Evolutionary conservation across 208 protist genomes (phyloP), one percentile per base, ranked within the genome.

Genomic region (Crithidia brevicula): DNA sequence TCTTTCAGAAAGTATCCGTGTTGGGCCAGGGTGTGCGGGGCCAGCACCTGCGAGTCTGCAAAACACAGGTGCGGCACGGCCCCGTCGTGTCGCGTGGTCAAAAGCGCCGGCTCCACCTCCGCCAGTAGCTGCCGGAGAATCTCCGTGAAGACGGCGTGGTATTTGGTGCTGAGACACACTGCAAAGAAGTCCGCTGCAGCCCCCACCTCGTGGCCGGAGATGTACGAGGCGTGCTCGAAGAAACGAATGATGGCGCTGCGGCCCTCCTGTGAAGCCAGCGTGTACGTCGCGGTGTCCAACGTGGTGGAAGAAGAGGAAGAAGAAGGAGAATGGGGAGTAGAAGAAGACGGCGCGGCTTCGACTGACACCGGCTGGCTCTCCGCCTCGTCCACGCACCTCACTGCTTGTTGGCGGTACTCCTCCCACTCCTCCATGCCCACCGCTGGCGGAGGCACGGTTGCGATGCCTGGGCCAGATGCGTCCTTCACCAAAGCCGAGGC

Each of bases 121-220:
- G 34, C 52, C 51, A 76, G 51, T 23, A 77, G 53, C 15, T 51
- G 36, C 15, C 15, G 16, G 22, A 89, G 68, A 22, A 89, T 43
- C 8, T 60, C 63, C 18, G 72, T 68, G 60, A 77, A 86, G n/a
- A 61, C 45, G 4, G 18, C 50, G 51, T 83, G 77, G 43, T 89
- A 89, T 62, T 89, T 89, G 27, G 71, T 54, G 66, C 83, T 88
- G 51, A 88, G 83, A 49, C 79, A 83, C n/a, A 15, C 36, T 16
- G 61, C 45, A 28, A 88, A 83, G 58, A 82, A 81, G 22, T 36
- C 46, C 4, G 36, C 33, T 1, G 77, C 72, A 15, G 13, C n/a
- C 18, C 46, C 38, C 27, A 57, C 52, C 31, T 77, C 34, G 61
- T 83, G 64, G 3, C 47, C 59, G 22, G 58, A 75, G 18, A 75